Evolutionary conservation across 257 asterid species (phyloP).

Genomic region (Ophiorrhiza pumila): DNA sequence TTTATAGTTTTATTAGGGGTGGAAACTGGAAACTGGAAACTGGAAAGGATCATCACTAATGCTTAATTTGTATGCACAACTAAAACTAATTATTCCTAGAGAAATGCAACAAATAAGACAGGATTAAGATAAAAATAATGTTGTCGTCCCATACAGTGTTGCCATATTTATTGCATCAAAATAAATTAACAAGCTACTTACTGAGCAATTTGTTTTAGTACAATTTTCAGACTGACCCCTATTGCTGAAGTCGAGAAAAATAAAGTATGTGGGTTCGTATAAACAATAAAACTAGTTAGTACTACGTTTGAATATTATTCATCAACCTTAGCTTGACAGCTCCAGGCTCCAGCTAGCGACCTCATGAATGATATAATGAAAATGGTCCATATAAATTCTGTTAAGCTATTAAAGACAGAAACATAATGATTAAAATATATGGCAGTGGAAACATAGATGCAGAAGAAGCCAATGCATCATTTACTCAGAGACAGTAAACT

Average conservation of each 20-base stretch:
- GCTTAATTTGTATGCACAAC: not conserved
- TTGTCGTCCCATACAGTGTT: not conserved
- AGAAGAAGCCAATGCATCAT: conserved; percentile 3
- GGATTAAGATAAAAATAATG: not conserved
- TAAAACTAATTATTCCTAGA: not conserved
- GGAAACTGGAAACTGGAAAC: not conserved
- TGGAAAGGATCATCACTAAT: not conserved
- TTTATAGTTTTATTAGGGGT: not conserved
- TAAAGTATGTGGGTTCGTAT: conserved; percentile 8
- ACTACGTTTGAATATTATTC: not conserved
- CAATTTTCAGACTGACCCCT: not conserved
- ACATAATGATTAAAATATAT: not conserved
- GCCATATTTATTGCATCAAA: not conserved
- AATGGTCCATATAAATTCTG: conserved; percentile 5
- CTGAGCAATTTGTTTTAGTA: not conserved
- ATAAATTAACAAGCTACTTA: not conserved
- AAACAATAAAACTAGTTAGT: not conserved
- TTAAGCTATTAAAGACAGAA: conserved; percentile 1
- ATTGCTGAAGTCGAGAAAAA: conserved; percentile 2
- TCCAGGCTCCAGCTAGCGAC: not conserved
- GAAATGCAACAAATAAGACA: conserved; percentile 4
- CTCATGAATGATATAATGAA: not conserved
- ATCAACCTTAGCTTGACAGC: too few relatives aligned
- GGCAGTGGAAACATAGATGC: not conserved
- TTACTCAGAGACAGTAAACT: conserved; percentile 6